These are phyloP conservation scores for Backusella sp. DNA, from an alignment of 192 early-diverging fungal species.

Conservation along the genomic window DNA sequence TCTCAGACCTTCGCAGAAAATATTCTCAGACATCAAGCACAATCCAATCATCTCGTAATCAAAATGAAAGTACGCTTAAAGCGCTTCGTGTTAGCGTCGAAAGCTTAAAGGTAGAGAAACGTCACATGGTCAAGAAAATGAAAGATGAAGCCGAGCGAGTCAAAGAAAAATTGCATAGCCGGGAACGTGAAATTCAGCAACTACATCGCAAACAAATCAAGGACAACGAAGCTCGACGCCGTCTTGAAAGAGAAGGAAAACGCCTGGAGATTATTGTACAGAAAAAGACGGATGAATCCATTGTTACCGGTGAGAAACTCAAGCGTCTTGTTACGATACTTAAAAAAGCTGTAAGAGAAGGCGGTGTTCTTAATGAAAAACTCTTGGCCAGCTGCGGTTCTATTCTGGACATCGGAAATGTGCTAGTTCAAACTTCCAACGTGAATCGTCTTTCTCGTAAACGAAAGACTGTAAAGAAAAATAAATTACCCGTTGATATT, in stretches of 20 bases:
- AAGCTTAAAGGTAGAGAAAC: constrained; percentile 70
- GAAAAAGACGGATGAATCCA: constrained; percentile 54
- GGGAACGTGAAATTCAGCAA: constrained; percentile 57
- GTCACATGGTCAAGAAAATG: constrained; percentile 71
- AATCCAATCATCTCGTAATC: constrained; percentile 41
- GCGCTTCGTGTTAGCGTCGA: constrained; percentile 65
- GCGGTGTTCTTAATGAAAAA: constrained; percentile 24
- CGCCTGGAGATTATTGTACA: constrained; percentile 55
- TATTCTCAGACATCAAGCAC: constrained; percentile 51
- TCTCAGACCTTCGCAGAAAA: constrained; percentile 51
- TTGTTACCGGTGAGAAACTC: constrained; percentile 32
- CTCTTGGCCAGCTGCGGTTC: constrained; percentile 27
- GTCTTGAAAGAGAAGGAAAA: constrained; percentile 48
- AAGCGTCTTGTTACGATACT: constrained; percentile 46
- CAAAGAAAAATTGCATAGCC: constrained; percentile 54
- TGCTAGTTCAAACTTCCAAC: constrained; percentile 18
- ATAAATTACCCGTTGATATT: constrained; percentile 8
- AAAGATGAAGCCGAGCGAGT: constrained; percentile 62
- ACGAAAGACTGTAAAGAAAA: not conserved
- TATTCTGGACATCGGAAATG: constrained; percentile 24
- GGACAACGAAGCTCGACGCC: constrained; percentile 44
- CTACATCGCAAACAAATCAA: constrained; percentile 51
- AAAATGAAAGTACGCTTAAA: constrained; percentile 61
- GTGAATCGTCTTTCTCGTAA: constrained; percentile 10
- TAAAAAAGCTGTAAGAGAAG: constrained; percentile 38